phyloP scores from a whole-genome alignment of 73 alveolate genomes.

The Tetrahymena thermophila region DNA sequence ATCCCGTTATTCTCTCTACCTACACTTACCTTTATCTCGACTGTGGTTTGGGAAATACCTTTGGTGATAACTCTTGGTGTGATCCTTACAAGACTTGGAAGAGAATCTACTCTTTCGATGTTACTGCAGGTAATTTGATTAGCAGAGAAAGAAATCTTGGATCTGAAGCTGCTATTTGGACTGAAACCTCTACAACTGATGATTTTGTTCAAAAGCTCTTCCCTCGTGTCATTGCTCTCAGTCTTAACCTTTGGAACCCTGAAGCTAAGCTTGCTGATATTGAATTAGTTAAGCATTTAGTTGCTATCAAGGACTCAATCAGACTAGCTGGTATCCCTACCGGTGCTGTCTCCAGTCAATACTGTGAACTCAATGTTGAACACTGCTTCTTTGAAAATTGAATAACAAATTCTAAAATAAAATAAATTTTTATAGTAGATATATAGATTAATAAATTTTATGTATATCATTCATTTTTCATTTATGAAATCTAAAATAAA shows the following conservation, averaged over 20 bases:
- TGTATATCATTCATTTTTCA: neutral
- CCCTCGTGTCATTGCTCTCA: neutral
- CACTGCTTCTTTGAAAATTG: neutral
- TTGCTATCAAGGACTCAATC: neutral
- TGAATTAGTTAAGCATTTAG: neutral
- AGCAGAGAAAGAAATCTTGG: conserved; percentile 16
- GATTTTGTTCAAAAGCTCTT: conserved; percentile 6
- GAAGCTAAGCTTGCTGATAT: neutral
- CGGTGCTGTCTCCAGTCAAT: neutral
- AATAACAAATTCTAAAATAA: neutral
- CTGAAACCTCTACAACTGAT: conserved; percentile 17
- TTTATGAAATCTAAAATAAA: too few relatives aligned
- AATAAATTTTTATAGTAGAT: neutral
- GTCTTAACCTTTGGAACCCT: conserved; percentile 30
- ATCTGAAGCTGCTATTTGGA: conserved; percentile 27
- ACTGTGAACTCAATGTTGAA: neutral
- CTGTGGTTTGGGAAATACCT: conserved; percentile 54
- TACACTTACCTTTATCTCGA: conserved; percentile 40
- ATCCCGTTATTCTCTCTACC: conserved; percentile 24
- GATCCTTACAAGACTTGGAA: conserved; percentile 59
- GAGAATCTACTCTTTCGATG: conserved; percentile 43
- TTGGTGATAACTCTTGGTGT: conserved; percentile 49
- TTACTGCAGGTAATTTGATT: neutral
- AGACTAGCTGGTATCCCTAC: neutral
- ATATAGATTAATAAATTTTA: neutral